A percentile compares a stretch with the other conserved stretches of the same genome.
Evolutionary conservation across 805 yeast species (phyloP).

Genomic region (Cyberlindnera xishuangbannaensis): DNA sequence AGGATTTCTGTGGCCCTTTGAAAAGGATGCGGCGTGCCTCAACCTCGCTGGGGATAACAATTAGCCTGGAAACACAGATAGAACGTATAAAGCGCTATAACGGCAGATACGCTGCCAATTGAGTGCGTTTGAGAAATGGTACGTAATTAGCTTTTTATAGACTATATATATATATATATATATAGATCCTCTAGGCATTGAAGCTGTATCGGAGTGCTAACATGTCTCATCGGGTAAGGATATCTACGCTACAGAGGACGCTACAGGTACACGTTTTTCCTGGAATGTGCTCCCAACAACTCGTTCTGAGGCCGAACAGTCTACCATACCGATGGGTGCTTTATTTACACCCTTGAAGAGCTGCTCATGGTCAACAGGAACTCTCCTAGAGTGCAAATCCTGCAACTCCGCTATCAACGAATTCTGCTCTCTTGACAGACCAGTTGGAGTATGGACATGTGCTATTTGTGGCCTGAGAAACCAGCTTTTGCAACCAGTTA

Average conservation of each 20-base stretch:
- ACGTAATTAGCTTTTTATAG: no score
- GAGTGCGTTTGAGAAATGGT: no score
- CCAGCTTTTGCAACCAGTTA: not conserved
- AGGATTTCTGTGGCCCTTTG: no score
- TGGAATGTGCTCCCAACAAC: slow-evolving; percentile 88
- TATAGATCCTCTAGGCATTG: no score
- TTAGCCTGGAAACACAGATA: no score
- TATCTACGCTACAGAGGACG: slow-evolving; percentile 38
- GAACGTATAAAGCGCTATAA: no score
- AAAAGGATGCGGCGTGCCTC: no score
- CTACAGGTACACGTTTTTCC: slow-evolving; percentile 51
- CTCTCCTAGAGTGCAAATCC: slow-evolving; percentile 42
- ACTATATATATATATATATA: no score
- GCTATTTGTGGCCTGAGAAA: slow-evolving; percentile 53
- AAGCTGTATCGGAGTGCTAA: no score
- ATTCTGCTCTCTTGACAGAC: slow-evolving; percentile 68
- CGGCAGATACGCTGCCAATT: no score
- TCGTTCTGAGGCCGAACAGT: slow-evolving; percentile 78
- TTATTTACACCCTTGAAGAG: slow-evolving; percentile 74
- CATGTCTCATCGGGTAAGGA: no score
- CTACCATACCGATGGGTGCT: slow-evolving; percentile 87
- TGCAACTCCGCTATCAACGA: slow-evolving; percentile 85
- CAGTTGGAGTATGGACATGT: slow-evolving; percentile 76
- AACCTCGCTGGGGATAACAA: no score
- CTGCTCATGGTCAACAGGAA: slow-evolving; percentile 28